These are phyloP conservation scores for Rhynchospora tenuis DNA, from an alignment of 176 grass and related monocot genomes.

Conservation along the genomic window DNA sequence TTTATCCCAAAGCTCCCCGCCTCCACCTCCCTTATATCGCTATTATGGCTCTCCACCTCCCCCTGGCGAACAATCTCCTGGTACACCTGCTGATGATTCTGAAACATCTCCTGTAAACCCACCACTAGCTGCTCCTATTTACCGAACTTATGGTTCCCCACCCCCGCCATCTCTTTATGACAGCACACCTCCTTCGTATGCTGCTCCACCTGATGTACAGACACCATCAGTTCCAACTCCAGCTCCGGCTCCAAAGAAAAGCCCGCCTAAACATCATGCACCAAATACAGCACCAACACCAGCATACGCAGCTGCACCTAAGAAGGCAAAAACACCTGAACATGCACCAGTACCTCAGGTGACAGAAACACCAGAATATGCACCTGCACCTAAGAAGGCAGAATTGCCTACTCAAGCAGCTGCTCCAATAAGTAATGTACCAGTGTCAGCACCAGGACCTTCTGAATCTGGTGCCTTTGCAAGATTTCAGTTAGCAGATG, in stretches of 20 bases:
- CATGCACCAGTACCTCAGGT: not conserved
- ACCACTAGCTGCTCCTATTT: not conserved
- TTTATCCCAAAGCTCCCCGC: not conserved
- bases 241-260: too few species aligned
- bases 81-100: not conserved
- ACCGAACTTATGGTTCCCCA: not conserved
- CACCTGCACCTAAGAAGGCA: not conserved
- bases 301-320: not conserved
- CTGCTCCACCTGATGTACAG: not conserved
- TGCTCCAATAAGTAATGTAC: constrained; percentile 5
- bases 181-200: not conserved
- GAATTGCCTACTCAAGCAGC: not conserved
- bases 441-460: not conserved
- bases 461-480: not conserved
- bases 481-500: not conserved
- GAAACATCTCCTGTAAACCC: not conserved
- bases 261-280: too few species aligned
- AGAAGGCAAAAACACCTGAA: not conserved
- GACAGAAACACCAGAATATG: not conserved
- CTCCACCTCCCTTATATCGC: not conserved
- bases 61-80: not conserved
- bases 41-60: not conserved
- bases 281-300: not conserved
- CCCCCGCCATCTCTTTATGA: not conserved
- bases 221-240: not conserved